Base-by-base conservation (phyloP, 1,139 yeast species). In the Magnusiomyces suaveolens region DNA sequence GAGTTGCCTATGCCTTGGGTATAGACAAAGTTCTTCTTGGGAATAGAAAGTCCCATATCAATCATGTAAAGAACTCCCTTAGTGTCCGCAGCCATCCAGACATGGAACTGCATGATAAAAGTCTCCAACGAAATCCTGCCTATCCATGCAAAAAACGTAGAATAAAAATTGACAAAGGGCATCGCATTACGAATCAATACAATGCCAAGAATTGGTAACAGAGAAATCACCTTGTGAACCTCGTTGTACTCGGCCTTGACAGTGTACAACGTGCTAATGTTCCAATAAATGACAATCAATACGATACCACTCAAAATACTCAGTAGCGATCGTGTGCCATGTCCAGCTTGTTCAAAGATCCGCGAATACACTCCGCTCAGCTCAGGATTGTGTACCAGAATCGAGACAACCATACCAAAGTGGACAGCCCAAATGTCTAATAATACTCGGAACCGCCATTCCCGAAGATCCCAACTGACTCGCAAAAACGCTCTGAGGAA, bases 81-180 rank as follows among this genome's bases (percentile, higher is more conserved):
- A 29, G 65, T 60, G 43, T 62, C 65, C 3, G 62, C 64, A 10
- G 64, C 65, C 62, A 62, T 55, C 63, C 63, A 62, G 25, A 62
- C 60, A 44, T 62, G 65, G 48, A 61, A 61, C 46, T 62, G 64
- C 26, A 62, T 52, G 29, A 62, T 62, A 52, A 62, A 62, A 3
- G 65, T 62, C 48, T 62, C 65, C 32, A 62, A 56, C 18, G 65
- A 62, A 51, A 62, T 60, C 20, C 59, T 56, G 29, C 65, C 65
- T 24, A 62, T 51, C 60, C 63, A 62, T 3, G 62, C 62, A 52
- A 57, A 61, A 23, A 55, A 55, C 18, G 58, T 53, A 14, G 65
- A 62, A 54, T 62, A 60, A 3, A 56, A 50, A 53, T 57, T 56
- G 24, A 60, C 33, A 6, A 57, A 50, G 6, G 53, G 54, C 2